phyloP scores from a whole-genome alignment of 805 yeast genomes.

The Hemisphaericaspora nanyangensis region DNA sequence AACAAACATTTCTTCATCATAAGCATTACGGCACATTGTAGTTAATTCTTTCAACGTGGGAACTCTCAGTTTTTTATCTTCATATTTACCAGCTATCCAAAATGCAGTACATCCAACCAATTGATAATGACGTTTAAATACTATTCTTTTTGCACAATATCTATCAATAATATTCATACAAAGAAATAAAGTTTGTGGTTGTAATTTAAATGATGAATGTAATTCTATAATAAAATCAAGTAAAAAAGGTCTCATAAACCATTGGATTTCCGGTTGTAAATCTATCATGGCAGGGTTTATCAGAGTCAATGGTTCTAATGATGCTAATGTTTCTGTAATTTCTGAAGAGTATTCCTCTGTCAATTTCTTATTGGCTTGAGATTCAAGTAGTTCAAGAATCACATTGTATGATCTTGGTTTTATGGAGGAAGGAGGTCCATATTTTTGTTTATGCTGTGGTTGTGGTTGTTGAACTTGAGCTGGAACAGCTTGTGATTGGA shows the following conservation, averaged over 20 bases:
- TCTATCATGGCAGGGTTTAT: slow-evolving; percentile 51
- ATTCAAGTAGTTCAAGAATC: slow-evolving; percentile 45
- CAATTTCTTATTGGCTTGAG: slow-evolving; percentile 40
- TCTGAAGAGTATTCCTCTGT: slow-evolving; percentile 41
- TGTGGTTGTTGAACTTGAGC: background rate
- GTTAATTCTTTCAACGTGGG: slow-evolving; percentile 53
- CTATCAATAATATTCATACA: slow-evolving; percentile 44
- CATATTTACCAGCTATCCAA: slow-evolving; percentile 50
- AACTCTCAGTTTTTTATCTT: slow-evolving; percentile 56
- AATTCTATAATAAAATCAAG: slow-evolving; percentile 42
- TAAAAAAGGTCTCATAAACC: slow-evolving; percentile 46
- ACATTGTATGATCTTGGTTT: slow-evolving; percentile 36
- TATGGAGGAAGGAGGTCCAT: slow-evolving; percentile 27
- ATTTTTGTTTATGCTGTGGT: slow-evolving; percentile 10
- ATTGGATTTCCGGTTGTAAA: slow-evolving; percentile 44
- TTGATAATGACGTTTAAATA: slow-evolving; percentile 45
- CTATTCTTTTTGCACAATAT: slow-evolving; percentile 44
- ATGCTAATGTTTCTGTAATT: slow-evolving; percentile 35
- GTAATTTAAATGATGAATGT: slow-evolving; percentile 38
- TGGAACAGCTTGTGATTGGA: background rate
- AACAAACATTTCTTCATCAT: slow-evolving; percentile 50
- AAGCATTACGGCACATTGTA: slow-evolving; percentile 55
- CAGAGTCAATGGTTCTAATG: slow-evolving; percentile 36
- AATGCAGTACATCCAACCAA: slow-evolving; percentile 45
- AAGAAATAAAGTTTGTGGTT: slow-evolving; percentile 40